Percentiles rank a stretch among this genome's conserved stretches.
Conservation (phyloP, 176 grass and related monocot genomes). For the Musa beccarii region DNA sequence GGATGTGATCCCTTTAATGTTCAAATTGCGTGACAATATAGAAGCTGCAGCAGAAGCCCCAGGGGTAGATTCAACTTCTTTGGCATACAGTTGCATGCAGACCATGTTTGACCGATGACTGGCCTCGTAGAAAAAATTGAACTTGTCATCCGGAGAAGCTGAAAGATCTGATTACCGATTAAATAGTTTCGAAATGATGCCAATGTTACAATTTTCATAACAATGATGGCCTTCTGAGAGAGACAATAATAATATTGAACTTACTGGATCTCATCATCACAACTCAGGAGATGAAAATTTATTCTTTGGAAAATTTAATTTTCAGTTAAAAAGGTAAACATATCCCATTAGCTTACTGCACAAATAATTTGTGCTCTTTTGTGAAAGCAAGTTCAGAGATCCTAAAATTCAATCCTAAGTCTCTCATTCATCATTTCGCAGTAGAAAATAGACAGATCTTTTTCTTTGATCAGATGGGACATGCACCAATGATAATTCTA, state of each 20-base stretch:
- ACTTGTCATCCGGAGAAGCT: conserved; percentile 57
- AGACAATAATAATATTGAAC: neutral
- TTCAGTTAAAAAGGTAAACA: neutral
- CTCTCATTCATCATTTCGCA: no score
- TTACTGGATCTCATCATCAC: neutral
- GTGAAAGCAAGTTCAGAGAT: neutral
- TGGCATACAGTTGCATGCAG: conserved; percentile 79
- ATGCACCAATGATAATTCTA: no score
- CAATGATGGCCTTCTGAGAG: neutral
- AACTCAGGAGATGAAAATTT: neutral
- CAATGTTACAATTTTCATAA: conserved; percentile 7
- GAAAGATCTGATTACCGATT: conserved; percentile 50
- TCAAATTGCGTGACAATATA: conserved; percentile 74
- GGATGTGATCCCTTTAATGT: conserved; percentile 44
- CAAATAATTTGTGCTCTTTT: neutral
- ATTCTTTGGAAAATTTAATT: neutral
- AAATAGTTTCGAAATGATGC: conserved; percentile 29
- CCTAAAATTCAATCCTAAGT: neutral
- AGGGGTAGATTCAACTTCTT: conserved; percentile 71
- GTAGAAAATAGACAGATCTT: no score
- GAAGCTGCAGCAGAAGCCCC: conserved; percentile 68
- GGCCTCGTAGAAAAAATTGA: conserved; percentile 73
- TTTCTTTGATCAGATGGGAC: no score
- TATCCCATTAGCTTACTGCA: neutral
- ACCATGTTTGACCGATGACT: conserved; percentile 79